Evolutionary conservation across 306 rosid genomes (phyloP), one percentile per base, ranked within the genome.

Genomic region (Rosa persica): DNA sequence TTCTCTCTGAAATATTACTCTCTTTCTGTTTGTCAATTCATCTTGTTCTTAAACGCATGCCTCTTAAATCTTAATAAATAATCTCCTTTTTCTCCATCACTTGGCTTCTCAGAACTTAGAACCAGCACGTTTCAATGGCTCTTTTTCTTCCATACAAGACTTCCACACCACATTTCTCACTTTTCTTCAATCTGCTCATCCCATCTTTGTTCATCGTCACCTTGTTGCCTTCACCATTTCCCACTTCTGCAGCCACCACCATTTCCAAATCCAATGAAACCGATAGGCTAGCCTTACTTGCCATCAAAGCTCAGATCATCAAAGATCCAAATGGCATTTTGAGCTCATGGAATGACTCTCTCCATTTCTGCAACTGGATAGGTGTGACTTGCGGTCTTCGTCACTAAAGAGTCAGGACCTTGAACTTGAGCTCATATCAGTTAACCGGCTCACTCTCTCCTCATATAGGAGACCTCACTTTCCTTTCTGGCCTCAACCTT

Each of bases 391-490:
- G 64, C 12, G 64, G 64, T 57, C 64, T n/a, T 19, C 64, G 12
- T 57, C 64, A 57, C 64, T 34, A 57, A 23, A 22, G 64, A 57
- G 64, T 57, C 13, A 57, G 10, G 34, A 57, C 64, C 64, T 57
- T 48, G 70, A 55, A 78, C 70, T 52, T 78, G 23, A 78, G 39
- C 38, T 69, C 70, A 5, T 10, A 69, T 10, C 34, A 43, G 58
- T 69, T 78, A 46, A 27, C 9, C 0, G 76, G 81, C 16, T 70
- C 68, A 16, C 34, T 78, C 12, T 78, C 76, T 39, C 70, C 81
- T 19, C n/a, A 12, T 40, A 27, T 78, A 12, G 70, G 81, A 16
- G 70, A 70, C 47, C 44, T 54, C 69, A 52, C 51, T 6, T 78
- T 78, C 58, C 81, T 78, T 42, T 22, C 47, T 16, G 47, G 9